Evolutionary conservation across 108 stramenopile genomes (phyloP).

Genomic region (Skeletonema marinoi): DNA sequence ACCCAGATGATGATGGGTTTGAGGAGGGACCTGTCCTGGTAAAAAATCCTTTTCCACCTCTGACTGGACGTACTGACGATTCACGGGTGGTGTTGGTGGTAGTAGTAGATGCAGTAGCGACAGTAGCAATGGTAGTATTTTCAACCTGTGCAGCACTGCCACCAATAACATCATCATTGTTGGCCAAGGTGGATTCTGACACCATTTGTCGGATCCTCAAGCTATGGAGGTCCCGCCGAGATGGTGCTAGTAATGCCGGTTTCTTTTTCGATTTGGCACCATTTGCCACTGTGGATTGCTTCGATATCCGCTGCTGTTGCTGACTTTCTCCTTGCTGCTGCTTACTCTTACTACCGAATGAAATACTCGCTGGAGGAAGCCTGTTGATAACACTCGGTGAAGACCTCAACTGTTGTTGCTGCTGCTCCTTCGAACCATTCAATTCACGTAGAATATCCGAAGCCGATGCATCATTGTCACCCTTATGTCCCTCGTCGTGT

Average conservation of each 20-base stretch:
- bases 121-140: not conserved
- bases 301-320: not conserved
- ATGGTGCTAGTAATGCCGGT: not conserved
- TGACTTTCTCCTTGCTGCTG: not conserved
- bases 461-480: not conserved
- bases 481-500: not conserved
- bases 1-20: not conserved
- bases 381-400: not conserved
- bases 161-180: not conserved
- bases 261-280: not conserved
- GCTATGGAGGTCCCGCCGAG: not conserved
- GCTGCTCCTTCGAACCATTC: not conserved
- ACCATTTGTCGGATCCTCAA: not conserved
- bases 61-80: not conserved
- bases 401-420: not conserved
- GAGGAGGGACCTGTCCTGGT: not conserved
- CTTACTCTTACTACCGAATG: not conserved
- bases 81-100: not conserved
- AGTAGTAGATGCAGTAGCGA: not conserved
- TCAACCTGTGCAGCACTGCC: not conserved
- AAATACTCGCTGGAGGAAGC: not conserved
- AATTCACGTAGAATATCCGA: not conserved
- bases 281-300: not conserved
- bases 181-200: not conserved
- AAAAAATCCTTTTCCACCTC: not conserved